Evolutionary conservation across 2,329 filamentous ascomycete genomes (phyloP), one percentile per base, ranked within the genome.

Genomic region (Madurella fahalii): DNA sequence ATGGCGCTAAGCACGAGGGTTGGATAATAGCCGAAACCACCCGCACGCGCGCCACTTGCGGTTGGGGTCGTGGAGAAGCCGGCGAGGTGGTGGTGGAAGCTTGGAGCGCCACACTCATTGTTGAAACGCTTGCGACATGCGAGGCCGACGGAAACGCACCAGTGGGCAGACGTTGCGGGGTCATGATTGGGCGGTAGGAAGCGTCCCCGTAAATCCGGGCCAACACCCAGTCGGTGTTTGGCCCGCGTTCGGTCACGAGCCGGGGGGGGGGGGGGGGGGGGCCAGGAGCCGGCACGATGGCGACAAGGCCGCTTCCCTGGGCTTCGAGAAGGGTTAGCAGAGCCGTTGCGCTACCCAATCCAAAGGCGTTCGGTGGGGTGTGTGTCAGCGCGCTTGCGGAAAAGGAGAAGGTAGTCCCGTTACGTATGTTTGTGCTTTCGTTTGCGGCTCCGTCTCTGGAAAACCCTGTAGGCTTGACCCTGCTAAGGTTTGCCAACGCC

Each of bases 151-250:
- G n/a, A n/a, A n/a, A n/a, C n/a, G 11, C 9, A 15, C 34, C 9
- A 37, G 18, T 34, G 32, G 40, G 25, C 30, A 9, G 43, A 31
- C 13, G 17, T 25, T 25, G 5, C 20, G 17, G n/a, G 9, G 25
- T 20, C 12, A n/a, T 56, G 58, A 60, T 58, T 60, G 58, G 58
- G 18, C 11, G 42, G 39, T 40, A 54, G 58, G 58, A 60, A 54
- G n/a, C 18, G 37, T 60, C 50, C 56, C 58, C 58, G 58, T 53
- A 46, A 56, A 56, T 54, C 58, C 50, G 58, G 47, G 44, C 17
- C 50, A 15, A 15, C 44, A 46, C 32, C 32, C 42, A 18, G n/a
- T 42, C 41, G 52, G 41, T 17, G 30, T 49, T 50, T 40, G 16
- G n/a, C 13, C 16, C 25, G 30, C 32, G 52, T 51, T 47, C 15